Evolutionary conservation across 1,139 yeast species (phyloP).

Genomic region (Candida tunisiensis): DNA sequence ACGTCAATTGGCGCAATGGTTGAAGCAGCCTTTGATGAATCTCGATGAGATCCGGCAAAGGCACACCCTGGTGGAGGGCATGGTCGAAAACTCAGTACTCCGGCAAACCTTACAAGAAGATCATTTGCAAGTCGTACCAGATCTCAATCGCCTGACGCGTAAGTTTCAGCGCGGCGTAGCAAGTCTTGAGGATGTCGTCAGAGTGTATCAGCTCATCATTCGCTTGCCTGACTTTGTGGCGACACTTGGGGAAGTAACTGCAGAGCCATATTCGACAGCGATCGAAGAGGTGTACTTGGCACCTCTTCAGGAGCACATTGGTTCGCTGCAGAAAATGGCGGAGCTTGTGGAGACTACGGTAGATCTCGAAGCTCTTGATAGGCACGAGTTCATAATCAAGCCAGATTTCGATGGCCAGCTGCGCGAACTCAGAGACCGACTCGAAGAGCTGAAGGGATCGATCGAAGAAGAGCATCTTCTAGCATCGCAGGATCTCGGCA

Average conservation of each 20-base stretch:
- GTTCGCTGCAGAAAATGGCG: slow-evolving; percentile 47
- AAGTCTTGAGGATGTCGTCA: slow-evolving; percentile 72
- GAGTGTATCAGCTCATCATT: slow-evolving; percentile 65
- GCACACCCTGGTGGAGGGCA: slow-evolving; percentile 52
- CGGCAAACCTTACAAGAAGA: slow-evolving; percentile 53
- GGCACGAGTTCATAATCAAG: slow-evolving; percentile 66
- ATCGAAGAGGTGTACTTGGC: slow-evolving; percentile 37
- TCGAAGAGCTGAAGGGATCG: slow-evolving; percentile 36
- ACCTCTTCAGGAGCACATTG: slow-evolving; percentile 33
- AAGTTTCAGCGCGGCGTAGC: slow-evolving; percentile 37
- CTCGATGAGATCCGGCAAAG: slow-evolving; percentile 41
- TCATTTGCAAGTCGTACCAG: slow-evolving; percentile 62
- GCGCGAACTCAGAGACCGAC: slow-evolving; percentile 36
- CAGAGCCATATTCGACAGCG: slow-evolving; percentile 17
- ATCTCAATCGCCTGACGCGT: slow-evolving; percentile 56
- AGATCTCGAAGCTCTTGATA: slow-evolving; percentile 65
- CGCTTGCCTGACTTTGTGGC: slow-evolving; percentile 52
- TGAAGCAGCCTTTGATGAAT: slow-evolving; percentile 81
- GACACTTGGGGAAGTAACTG: slow-evolving; percentile 25
- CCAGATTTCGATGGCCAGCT: slow-evolving; percentile 81
- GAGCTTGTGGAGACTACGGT: slow-evolving; percentile 87
- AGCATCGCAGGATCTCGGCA: slow-evolving; percentile 56
- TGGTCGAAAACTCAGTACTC: slow-evolving; percentile 47
- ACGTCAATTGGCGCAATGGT: slow-evolving; percentile 79
- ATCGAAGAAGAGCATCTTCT: slow-evolving; percentile 45